Evolutionary conservation across 306 rosid species (phyloP).

Genomic region (Fagus crenata): DNA sequence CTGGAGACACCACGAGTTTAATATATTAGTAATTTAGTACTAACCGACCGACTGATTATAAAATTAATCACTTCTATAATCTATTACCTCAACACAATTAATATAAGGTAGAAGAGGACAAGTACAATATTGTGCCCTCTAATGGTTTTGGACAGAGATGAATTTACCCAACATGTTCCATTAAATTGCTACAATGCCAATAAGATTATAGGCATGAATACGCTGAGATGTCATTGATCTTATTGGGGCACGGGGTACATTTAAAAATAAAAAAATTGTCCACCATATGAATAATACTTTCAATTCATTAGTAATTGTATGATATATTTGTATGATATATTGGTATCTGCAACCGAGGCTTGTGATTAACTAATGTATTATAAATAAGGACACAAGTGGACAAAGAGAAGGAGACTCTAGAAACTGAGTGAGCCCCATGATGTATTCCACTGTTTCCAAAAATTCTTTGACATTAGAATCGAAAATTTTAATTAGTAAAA

Average conservation of each 20-base stretch:
- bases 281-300: too few relatives aligned
- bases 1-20: slow-evolving; percentile 33
- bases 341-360: background rate
- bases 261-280: too few relatives aligned
- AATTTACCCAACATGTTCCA: background rate
- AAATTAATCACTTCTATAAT: background rate
- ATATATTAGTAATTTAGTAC: background rate
- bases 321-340: too few relatives aligned
- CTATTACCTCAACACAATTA: background rate
- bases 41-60: background rate
- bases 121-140: background rate
- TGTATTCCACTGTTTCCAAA: background rate
- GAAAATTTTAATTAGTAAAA: too few relatives aligned
- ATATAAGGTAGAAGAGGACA: background rate
- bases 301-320: background rate
- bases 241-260: too few relatives aligned
- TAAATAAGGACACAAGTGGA: background rate
- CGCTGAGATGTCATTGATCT: too few relatives aligned
- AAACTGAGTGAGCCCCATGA: background rate
- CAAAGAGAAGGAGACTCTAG: background rate
- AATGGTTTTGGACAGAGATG: background rate
- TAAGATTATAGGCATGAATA: too few relatives aligned
- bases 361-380: background rate
- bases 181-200: too few relatives aligned
- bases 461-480: background rate